These are phyloP conservation scores for Gnetum montanum DNA, from an alignment of 75 land plant species.

Conservation along the genomic window DNA sequence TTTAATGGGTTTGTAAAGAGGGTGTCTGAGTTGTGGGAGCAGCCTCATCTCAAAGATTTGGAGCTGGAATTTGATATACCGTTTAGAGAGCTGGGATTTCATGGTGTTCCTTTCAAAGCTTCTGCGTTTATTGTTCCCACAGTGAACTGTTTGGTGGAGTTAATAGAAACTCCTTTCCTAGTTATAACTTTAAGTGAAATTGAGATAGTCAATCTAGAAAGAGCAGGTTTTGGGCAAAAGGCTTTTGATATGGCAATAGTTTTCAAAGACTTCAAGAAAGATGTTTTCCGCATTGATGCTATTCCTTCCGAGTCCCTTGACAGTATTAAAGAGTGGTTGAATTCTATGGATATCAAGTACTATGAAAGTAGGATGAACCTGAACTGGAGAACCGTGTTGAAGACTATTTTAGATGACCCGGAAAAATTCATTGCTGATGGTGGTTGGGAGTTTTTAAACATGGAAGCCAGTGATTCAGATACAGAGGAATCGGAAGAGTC, in stretches of 20 bases:
- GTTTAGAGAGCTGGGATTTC: slow-evolving; percentile 85
- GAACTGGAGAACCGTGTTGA: slow-evolving; percentile 89
- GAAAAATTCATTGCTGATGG: slow-evolving; percentile 87
- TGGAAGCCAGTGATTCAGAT: slow-evolving; percentile 90
- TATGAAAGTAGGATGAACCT: slow-evolving; percentile 90
- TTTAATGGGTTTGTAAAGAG: slow-evolving; percentile 76
- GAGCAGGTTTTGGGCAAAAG: slow-evolving; percentile 94
- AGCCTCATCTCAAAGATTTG: slow-evolving; percentile 48
- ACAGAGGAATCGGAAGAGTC: slow-evolving; percentile 84
- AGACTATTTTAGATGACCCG: slow-evolving; percentile 94
- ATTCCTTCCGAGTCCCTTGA: slow-evolving; percentile 85
- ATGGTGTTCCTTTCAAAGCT: slow-evolving; percentile 86
- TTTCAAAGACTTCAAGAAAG: slow-evolving; percentile 91
- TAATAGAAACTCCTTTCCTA: slow-evolving; percentile 61
- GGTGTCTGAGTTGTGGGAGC: slow-evolving; percentile 79
- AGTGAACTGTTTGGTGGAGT: slow-evolving; percentile 64
- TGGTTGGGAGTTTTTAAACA: slow-evolving; percentile 88
- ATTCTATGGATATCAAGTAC: slow-evolving; percentile 82
- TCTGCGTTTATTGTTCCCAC: slow-evolving; percentile 82
- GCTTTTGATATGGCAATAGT: slow-evolving; percentile 95
- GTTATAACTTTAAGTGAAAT: slow-evolving; percentile 82
- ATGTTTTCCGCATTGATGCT: slow-evolving; percentile 82
- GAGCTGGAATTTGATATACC: slow-evolving; percentile 93
- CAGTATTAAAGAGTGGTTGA: slow-evolving; percentile 91
- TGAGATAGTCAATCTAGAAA: slow-evolving; percentile 90